Evolutionary conservation across 2,329 filamentous ascomycete species (phyloP).

Genomic region (Phyllosticta citribraziliensis): DNA sequence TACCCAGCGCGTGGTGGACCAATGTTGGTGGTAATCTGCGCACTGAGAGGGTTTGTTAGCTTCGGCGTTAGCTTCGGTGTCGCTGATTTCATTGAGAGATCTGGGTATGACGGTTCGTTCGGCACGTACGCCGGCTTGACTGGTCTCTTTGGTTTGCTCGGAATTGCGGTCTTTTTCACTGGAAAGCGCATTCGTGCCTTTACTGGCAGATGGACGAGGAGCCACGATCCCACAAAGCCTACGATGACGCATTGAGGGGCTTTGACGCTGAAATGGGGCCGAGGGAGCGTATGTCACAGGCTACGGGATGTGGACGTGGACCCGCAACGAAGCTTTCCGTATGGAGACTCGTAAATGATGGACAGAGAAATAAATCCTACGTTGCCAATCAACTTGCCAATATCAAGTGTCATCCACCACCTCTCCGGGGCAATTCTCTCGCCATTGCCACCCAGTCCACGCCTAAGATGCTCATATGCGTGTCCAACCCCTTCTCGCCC

Average conservation of each 20-base stretch:
- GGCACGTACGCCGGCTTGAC: constrained; percentile 22
- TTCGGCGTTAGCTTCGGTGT: constrained; percentile 35
- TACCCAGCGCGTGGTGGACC: constrained; percentile 35
- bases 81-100: constrained; percentile 21
- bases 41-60: constrained; percentile 36
- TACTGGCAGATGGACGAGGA: constrained; percentile 21
- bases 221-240: constrained; percentile 9
- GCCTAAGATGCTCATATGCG: neutral
- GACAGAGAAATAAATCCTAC: neutral
- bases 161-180: constrained; percentile 21
- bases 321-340: neutral
- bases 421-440: neutral
- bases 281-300: neutral
- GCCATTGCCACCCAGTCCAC: neutral
- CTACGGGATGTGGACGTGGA: neutral
- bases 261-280: neutral
- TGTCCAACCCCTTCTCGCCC: neutral
- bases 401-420: neutral
- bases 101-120: constrained; percentile 25
- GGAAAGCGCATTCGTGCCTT: constrained; percentile 24
- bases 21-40: constrained; percentile 37
- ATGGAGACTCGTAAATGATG: neutral
- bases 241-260: neutral
- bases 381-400: neutral
- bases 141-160: constrained; percentile 20